Base-by-base conservation (phyloP, 352 stramenopile species). In the Globisporangium lucens region DNA sequence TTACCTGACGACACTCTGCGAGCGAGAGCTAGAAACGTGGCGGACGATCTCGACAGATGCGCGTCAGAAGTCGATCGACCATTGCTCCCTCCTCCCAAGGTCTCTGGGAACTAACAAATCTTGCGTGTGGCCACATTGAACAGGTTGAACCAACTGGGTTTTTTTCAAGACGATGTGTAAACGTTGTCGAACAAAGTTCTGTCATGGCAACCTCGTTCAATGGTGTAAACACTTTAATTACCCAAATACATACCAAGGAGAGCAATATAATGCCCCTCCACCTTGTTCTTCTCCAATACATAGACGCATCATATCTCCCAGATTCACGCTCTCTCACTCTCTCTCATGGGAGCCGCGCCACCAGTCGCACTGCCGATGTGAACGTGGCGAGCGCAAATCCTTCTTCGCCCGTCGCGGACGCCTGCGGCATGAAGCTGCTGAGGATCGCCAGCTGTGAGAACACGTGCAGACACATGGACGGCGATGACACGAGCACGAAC, bases 401-500 rank as follows among this genome's bases (percentile, higher is more conserved):
- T 30, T 82, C 70, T 36, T 77, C 77, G 6, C 82, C 77, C 15
- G 69, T 71, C 10, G 51, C 60, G n/a, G 61, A 70, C 56, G 53
- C 67, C 56, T 68, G 60, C 35, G 79, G 70, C 55, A 79, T 72
- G 63, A 83, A 90, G 66, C 82, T 81, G 15, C 82, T 77, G 1
- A 93, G 63, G 22, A 93, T 66, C 35, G 76, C 80, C 9, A 93
- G 68, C 55, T 91, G 84, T 9, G 84, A 87, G 61, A 79, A 83
- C 27, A 82, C 53, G 55, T 89, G 82, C 9, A 71, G 63, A 24
- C 78, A 83, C 2, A 73, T 74, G 8, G 72, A 76, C 9, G 80
- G 79, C 10, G 84, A 72, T 4, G 79, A 74, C 3, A 76, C 76
- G 12, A 91, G 64, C 27, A 89, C 53, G 57, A 93, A 91, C 51